Evolutionary conservation across 2,329 filamentous ascomycete species (phyloP).

Genomic region (Epichloe elymi): DNA sequence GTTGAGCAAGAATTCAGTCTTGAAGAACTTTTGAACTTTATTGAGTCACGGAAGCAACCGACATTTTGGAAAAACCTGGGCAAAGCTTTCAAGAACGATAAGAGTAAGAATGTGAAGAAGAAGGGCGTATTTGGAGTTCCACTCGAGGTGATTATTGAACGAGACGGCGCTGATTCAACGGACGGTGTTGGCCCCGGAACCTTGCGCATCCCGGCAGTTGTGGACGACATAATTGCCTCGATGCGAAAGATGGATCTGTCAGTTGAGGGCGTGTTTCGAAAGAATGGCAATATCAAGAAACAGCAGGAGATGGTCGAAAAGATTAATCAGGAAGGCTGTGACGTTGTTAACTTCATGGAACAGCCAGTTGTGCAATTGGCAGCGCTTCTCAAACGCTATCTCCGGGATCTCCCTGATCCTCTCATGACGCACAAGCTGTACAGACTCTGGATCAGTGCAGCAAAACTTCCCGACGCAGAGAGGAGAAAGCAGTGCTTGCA

Average conservation of each 20-base stretch:
- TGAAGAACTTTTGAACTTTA: slow-evolving; percentile 82
- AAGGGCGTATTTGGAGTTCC: slow-evolving; percentile 89
- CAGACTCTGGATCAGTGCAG: slow-evolving; percentile 75
- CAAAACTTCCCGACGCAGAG: slow-evolving; percentile 73
- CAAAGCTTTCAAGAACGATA: slow-evolving; percentile 86
- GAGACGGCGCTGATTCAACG: slow-evolving; percentile 92
- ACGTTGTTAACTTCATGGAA: slow-evolving; percentile 71
- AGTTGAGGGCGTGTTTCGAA: slow-evolving; percentile 94
- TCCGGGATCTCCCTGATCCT: slow-evolving; percentile 82
- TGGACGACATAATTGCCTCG: slow-evolving; percentile 87
- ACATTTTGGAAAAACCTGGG: slow-evolving; percentile 98
- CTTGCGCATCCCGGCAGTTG: slow-evolving; percentile 77
- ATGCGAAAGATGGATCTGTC: slow-evolving; percentile 99
- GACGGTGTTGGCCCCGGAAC: slow-evolving; percentile 89
- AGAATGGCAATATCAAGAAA: slow-evolving; percentile 97
- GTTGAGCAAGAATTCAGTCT: slow-evolving; percentile 84
- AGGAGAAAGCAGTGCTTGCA: slow-evolving; percentile 78
- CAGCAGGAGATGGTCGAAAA: slow-evolving; percentile 73
- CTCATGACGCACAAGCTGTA: slow-evolving; percentile 93
- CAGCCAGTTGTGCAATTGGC: slow-evolving; percentile 91
- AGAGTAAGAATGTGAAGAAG: slow-evolving; percentile 66
- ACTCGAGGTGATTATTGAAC: slow-evolving; percentile 78
- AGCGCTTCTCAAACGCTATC: slow-evolving; percentile 86
- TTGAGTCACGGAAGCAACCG: slow-evolving; percentile 76
- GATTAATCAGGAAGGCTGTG: slow-evolving; percentile 76